phyloP scores from a whole-genome alignment of 176 grass and related monocot genomes.

The Oryza meridionalis region DNA sequence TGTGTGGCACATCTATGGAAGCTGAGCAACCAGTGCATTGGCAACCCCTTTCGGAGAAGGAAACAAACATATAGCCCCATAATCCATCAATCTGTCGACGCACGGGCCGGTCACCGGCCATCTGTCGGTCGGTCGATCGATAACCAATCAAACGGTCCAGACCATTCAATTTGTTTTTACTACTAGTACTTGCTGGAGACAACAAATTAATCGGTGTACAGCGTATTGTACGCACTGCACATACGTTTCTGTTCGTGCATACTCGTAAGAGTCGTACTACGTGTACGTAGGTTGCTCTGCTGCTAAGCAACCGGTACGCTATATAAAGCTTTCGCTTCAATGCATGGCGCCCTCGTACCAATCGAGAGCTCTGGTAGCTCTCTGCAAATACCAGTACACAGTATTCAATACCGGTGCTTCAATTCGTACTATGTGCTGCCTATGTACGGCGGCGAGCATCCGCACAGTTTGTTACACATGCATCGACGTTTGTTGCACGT shows the following conservation, averaged over 20 bases:
- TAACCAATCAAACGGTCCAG: background rate
- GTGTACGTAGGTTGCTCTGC: background rate
- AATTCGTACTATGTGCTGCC: background rate
- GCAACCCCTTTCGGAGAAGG: background rate
- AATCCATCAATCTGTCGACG: background rate
- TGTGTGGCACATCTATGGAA: no score
- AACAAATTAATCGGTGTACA: no score
- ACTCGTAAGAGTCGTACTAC: no score
- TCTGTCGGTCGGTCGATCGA: background rate
- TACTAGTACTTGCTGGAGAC: background rate
- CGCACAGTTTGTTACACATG: background rate
- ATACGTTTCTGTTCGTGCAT: background rate
- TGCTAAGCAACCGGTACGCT: background rate
- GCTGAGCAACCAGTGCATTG: no score
- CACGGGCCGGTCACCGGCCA: background rate
- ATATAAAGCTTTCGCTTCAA: background rate
- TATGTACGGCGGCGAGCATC: background rate
- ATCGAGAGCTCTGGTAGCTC: background rate
- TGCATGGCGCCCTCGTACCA: background rate
- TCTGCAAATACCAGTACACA: background rate
- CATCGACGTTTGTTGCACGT: background rate
- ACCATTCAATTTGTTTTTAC: background rate
- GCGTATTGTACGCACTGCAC: background rate
- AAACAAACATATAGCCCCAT: background rate
- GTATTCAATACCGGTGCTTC: background rate